Evolutionary conservation across 2,329 filamentous ascomycete genomes (phyloP).

Genomic region (Aquanectria penicillioides): DNA sequence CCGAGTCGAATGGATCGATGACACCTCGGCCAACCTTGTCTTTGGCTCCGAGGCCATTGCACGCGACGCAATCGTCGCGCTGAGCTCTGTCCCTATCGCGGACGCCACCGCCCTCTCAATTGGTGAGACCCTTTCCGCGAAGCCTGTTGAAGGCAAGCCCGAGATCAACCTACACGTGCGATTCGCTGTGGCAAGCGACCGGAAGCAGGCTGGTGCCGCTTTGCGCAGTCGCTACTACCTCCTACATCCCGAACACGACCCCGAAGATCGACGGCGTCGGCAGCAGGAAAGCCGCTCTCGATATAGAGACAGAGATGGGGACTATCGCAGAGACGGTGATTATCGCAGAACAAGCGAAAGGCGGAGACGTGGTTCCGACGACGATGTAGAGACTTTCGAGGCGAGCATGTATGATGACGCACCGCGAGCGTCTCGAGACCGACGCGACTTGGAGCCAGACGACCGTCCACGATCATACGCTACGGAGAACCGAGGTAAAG

Average conservation of each 20-base stretch:
- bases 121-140: constrained; percentile 75
- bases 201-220: constrained; percentile 81
- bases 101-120: constrained; percentile 66
- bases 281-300: constrained; percentile 66
- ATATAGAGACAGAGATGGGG: constrained; percentile 68
- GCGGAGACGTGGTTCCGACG: constrained; percentile 53
- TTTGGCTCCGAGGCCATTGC: constrained; percentile 69
- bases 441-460: constrained; percentile 38
- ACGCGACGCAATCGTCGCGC: constrained; percentile 63
- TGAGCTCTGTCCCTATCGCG: constrained; percentile 62
- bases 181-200: constrained; percentile 78
- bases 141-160: constrained; percentile 73
- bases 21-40: constrained; percentile 87
- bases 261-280: constrained; percentile 73
- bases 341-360: constrained; percentile 50
- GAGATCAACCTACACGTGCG: constrained; percentile 77
- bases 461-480: constrained; percentile 44
- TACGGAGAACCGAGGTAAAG: constrained; percentile 62
- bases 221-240: constrained; percentile 91
- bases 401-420: constrained; percentile 86
- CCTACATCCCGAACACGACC: constrained; percentile 89
- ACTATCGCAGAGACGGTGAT: constrained; percentile 42
- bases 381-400: constrained; percentile 69
- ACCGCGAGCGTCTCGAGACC: constrained; percentile 44
- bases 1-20: constrained; percentile 93